Base-by-base conservation (phyloP, 352 stramenopile genomes). In the Phytophthora litchii region DNA sequence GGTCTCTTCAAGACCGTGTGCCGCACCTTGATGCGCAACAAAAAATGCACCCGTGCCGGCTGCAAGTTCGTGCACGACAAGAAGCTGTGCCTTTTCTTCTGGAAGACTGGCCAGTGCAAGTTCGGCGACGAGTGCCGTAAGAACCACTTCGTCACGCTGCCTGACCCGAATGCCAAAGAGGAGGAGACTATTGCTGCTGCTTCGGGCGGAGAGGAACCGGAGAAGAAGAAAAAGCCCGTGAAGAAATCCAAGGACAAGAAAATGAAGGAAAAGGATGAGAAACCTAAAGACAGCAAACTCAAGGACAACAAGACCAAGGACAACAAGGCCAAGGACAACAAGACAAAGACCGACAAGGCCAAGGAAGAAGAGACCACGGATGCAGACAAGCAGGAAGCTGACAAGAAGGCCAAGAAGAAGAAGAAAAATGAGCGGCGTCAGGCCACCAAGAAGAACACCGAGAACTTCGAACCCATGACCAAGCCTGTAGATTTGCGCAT, bases 391-490 rank as follows among this genome's bases (percentile, higher is more conserved):
- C 42, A 63, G 38, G 44, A 53, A 12, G 45, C 66, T 23, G 48
- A 65, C 35, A 64, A 78, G 31, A 56, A 72, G 41, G 42, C 50
- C n/a, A 80, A 78, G 48, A 69, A 75, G 40, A 71, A 81, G 40
- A 65, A 76, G 55, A 74, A 80, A 36, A 67, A 69, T 37, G 52
- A 80, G 41, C 38, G 54, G 17, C 47, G 51, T n/a, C 68, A 68
- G 41, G n/a, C 60, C 16, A 62, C 66, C 38, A 88, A 87, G 66
- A 88, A 88, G 64, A 92, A 92, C 73, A 90, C 83, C n/a, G 83
- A 92, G 58, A 79, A 59, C 47, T 92, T 88, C 27, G 76, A 83
- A 32, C 83, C 80, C 31, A 88, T 84, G 71, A 86, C 63, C 35
- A 79, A 76, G 46, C 79, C 80, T 7, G 80, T 90, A 46, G 80